These are phyloP conservation scores for Basidiobolus meristosporus DNA, from an alignment of 371 early-diverging fungal genomes.

Conservation along the genomic window DNA sequence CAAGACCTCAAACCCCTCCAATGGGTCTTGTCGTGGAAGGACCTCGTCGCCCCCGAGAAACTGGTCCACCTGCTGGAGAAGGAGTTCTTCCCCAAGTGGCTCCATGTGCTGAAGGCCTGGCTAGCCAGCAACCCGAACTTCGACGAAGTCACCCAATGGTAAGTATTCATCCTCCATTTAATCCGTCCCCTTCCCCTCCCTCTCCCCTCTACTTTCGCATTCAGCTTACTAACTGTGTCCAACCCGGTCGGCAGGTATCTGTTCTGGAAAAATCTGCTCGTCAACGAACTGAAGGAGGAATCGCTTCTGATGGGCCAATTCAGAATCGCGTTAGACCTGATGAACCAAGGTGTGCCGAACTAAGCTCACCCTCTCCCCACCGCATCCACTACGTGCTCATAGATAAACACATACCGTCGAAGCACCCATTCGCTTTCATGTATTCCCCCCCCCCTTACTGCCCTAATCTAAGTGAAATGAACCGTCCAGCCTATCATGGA, in stretches of 20 bases:
- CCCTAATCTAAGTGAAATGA: too few relatives aligned
- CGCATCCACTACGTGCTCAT: too few relatives aligned
- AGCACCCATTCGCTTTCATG: too few relatives aligned
- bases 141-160: slow-evolving; percentile 58
- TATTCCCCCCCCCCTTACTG: too few relatives aligned
- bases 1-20: slow-evolving; percentile 34
- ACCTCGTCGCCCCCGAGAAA: slow-evolving; percentile 23
- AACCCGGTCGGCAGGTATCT: slow-evolving; percentile 2
- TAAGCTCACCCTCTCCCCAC: background rate
- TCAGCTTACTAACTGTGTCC: background rate
- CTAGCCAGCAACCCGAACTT: slow-evolving; percentile 24
- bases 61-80: slow-evolving; percentile 42
- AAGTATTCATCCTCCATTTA: slow-evolving; percentile 3
- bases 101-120: slow-evolving; percentile 44
- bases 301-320: background rate
- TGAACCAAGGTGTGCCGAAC: background rate
- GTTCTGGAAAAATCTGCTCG: slow-evolving; percentile 3
- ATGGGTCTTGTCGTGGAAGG: slow-evolving; percentile 42
- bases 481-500: too few relatives aligned
- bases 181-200: background rate
- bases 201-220: too few relatives aligned
- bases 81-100: slow-evolving; percentile 63
- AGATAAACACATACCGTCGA: too few relatives aligned
- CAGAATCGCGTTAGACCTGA: background rate
- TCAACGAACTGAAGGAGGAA: background rate